Evolutionary conservation across 2,329 filamentous ascomycete genomes (phyloP).

Genomic region (Tricladium varicosporioides): DNA sequence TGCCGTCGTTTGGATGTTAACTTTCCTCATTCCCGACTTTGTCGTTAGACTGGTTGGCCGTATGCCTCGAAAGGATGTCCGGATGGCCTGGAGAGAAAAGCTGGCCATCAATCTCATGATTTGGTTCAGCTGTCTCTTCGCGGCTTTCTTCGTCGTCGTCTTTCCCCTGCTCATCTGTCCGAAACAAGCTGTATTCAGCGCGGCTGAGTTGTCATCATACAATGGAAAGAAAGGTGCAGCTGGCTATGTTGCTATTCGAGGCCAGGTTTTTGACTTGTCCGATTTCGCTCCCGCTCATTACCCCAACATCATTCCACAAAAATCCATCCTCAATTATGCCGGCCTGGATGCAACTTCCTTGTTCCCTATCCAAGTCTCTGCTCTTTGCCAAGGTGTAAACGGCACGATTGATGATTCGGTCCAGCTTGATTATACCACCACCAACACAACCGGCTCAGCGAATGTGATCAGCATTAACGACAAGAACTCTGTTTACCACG

Average conservation of each 20-base stretch:
- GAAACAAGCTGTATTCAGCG: slow-evolving; percentile 82
- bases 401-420: slow-evolving; percentile 67
- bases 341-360: slow-evolving; percentile 83
- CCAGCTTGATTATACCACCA: slow-evolving; percentile 77
- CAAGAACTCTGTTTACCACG: slow-evolving; percentile 77
- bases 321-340: slow-evolving; percentile 73
- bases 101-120: slow-evolving; percentile 97
- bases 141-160: slow-evolving; percentile 85
- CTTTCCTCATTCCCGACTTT: slow-evolving; percentile 86
- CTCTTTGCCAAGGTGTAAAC: slow-evolving; percentile 77
- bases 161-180: slow-evolving; percentile 91
- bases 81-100: slow-evolving; percentile 97
- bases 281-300: slow-evolving; percentile 76
- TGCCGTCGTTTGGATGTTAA: slow-evolving; percentile 76
- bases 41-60: slow-evolving; percentile 72
- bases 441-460: slow-evolving; percentile 70
- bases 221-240: slow-evolving; percentile 65
- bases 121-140: slow-evolving; percentile 77
- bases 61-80: slow-evolving; percentile 90
- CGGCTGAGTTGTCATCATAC: slow-evolving; percentile 69
- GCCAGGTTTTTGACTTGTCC: slow-evolving; percentile 81
- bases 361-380: slow-evolving; percentile 92
- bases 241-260: slow-evolving; percentile 80
- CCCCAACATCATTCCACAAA: slow-evolving; percentile 57
- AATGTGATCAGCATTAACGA: slow-evolving; percentile 66